Evolutionary conservation across 208 protist species (phyloP).

Genomic region (Crithidia sp.): DNA sequence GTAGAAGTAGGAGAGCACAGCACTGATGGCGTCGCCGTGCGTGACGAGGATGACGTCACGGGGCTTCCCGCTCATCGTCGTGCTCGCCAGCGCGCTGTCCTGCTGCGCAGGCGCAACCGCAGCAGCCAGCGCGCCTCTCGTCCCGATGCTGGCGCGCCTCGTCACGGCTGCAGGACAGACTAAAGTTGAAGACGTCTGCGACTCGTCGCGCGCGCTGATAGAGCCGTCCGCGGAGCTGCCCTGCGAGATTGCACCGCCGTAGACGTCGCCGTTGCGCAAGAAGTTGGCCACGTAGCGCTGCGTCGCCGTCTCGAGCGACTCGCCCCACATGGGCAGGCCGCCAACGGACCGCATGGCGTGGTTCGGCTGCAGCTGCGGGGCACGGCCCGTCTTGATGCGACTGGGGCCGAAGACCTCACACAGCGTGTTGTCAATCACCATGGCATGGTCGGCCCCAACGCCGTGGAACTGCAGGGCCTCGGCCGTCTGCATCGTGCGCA

Average conservation of each 20-base stretch:
- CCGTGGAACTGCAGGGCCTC: conserved; percentile 49
- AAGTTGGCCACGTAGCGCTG: conserved; percentile 44
- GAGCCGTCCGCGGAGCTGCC: neutral
- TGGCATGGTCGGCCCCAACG: conserved; percentile 38
- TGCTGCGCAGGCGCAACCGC: neutral
- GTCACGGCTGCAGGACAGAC: conserved; percentile 4
- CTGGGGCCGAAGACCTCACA: conserved; percentile 80
- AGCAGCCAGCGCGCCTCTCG: neutral
- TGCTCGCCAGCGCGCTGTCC: neutral
- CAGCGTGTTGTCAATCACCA: conserved; percentile 65
- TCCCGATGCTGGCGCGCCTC: neutral
- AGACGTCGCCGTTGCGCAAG: conserved; percentile 32
- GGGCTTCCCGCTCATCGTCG: neutral
- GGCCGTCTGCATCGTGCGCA: conserved; percentile 73
- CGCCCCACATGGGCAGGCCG: conserved; percentile 65
- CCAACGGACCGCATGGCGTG: conserved; percentile 17
- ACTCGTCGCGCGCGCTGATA: neutral
- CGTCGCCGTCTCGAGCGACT: conserved; percentile 60
- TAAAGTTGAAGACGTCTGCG: neutral
- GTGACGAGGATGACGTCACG: conserved; percentile 68
- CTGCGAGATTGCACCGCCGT: conserved; percentile 19
- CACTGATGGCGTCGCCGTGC: conserved; percentile 80
- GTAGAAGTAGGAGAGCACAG: conserved; percentile 66
- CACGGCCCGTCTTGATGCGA: conserved; percentile 55
- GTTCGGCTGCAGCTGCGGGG: conserved; percentile 20